Evolutionary conservation across 1,139 yeast genomes (phyloP), one percentile per base, ranked within the genome.

Genomic region (Pichia sp.): DNA sequence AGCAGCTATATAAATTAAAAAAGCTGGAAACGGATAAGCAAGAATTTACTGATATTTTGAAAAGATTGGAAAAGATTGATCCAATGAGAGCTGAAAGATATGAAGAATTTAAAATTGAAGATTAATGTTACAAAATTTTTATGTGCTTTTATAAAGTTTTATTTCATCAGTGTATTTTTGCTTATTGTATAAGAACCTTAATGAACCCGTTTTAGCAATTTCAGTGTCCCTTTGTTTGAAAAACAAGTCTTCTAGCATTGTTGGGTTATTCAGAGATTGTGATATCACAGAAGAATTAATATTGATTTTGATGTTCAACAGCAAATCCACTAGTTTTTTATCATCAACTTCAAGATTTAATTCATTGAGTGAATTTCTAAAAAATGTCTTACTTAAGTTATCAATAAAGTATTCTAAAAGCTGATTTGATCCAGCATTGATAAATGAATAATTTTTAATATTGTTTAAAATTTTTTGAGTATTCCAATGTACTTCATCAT

Each of bases 41-140:
- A 23, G 46, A 42, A 7, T 43, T 48, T 30, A 23, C 33, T 7
- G 35, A 45, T 4, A 36, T 45, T 5, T 60, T 80, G 32, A 43
- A 63, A 7, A 71, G 62, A 41, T 68, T 90, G 51, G 65, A 73
- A 3, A 64, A 68, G 39, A 67, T 76, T 16, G 97, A 90, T 62
- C 92, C 95, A 0, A 65, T 83, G 60, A 70, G 96, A 47, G 69
- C 64, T 51, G 78, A 80, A 30, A 70, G 85, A 53, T 87, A 87
- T 53, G 38, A 33, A 32, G 43, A 35, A 9, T 36, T 39, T 20
- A 34, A 30, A 4, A 22, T 41, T 12, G 30, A 39, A 16, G 16
- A 16, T 16, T 16, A 16, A 16, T 16, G 16, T 16, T 16, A 16
- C 16, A 16, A 16, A 16, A 16, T 16, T 16, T 16, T 16, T 16